Conservation (phyloP, 768 basidiomycete species). For the Boletus pseudo-olivaceus region DNA sequence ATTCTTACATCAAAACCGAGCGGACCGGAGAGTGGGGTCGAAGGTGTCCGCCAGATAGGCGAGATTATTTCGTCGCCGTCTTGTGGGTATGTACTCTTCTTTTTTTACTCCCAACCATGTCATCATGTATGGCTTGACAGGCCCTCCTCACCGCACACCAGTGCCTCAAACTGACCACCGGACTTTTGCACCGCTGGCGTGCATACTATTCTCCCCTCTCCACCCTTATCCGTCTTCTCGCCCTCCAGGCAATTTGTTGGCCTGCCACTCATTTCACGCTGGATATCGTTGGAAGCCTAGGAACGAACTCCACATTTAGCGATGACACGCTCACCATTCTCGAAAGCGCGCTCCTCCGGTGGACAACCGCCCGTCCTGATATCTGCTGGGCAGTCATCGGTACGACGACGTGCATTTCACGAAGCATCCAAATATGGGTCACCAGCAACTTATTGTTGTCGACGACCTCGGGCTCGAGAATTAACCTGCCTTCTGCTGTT, state of each 20-base stretch:
- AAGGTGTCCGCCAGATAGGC: conserved; percentile 44
- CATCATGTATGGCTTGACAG: conserved; percentile 35
- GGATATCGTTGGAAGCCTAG: conserved; percentile 53
- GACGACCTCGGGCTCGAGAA: conserved; percentile 4
- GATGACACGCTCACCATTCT: conserved; percentile 13
- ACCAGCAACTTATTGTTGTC: conserved; percentile 71
- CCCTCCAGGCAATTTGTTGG: conserved; percentile 95
- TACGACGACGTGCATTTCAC: conserved; percentile 79
- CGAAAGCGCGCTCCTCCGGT: conserved; percentile 29
- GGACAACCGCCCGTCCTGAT: conserved; percentile 66
- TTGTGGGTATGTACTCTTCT: conserved; percentile 56
- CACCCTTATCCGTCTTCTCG: conserved; percentile 87
- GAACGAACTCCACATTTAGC: conserved; percentile 11
- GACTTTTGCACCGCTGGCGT: conserved; percentile 86
- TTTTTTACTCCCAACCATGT: background rate
- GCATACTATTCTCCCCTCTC: conserved; percentile 86
- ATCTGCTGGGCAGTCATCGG: conserved; percentile 88
- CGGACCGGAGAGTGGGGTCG: conserved; percentile 24
- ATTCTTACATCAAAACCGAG: background rate
- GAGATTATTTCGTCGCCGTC: conserved; percentile 65
- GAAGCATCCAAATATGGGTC: conserved; percentile 92
- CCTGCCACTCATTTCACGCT: conserved; percentile 87
- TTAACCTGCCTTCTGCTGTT: conserved; percentile 1
- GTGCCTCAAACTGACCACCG: conserved; percentile 83
- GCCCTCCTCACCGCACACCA: conserved; percentile 85